Conservation (phyloP, 208 protist genomes). For the Trichomonas gallinae region DNA sequence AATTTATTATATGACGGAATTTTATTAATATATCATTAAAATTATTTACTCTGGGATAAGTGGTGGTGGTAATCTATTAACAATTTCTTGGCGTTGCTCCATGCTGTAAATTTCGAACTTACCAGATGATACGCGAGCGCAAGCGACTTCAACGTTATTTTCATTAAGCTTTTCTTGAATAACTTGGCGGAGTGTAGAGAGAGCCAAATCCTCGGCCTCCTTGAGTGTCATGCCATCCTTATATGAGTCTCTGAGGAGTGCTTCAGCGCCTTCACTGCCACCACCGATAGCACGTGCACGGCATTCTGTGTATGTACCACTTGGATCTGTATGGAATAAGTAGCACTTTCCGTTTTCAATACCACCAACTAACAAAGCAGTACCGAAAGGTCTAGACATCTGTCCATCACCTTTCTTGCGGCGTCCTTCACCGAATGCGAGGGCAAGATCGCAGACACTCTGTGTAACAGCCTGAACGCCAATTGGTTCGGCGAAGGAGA, state of each 20-base stretch:
- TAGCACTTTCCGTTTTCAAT: slow-evolving; percentile 24
- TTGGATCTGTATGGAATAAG: slow-evolving; percentile 85
- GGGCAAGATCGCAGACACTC: slow-evolving; percentile 82
- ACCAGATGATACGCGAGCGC: neutral
- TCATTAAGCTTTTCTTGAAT: slow-evolving; percentile 13
- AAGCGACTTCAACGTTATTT: slow-evolving; percentile 25
- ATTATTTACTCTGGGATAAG: neutral
- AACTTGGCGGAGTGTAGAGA: neutral
- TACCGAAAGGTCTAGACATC: neutral
- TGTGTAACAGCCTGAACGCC: slow-evolving; percentile 79
- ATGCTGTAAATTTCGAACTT: neutral
- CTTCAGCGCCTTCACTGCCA: slow-evolving; percentile 89
- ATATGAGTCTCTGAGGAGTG: slow-evolving; percentile 85
- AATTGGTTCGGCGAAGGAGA: slow-evolving; percentile 96
- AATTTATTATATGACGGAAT: no score
- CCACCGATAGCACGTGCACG: slow-evolving; percentile 93
- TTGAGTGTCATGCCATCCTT: slow-evolving; percentile 39
- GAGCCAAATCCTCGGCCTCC: slow-evolving; percentile 7
- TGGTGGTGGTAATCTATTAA: slow-evolving; percentile 11
- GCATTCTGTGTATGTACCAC: slow-evolving; percentile 81
- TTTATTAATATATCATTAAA: neutral
- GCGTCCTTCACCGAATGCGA: slow-evolving; percentile 60
- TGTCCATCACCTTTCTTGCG: neutral
- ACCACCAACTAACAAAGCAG: neutral
- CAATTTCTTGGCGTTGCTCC: neutral